Base-by-base conservation (phyloP, 306 rosid genomes). In the Neltuma alba region DNA sequence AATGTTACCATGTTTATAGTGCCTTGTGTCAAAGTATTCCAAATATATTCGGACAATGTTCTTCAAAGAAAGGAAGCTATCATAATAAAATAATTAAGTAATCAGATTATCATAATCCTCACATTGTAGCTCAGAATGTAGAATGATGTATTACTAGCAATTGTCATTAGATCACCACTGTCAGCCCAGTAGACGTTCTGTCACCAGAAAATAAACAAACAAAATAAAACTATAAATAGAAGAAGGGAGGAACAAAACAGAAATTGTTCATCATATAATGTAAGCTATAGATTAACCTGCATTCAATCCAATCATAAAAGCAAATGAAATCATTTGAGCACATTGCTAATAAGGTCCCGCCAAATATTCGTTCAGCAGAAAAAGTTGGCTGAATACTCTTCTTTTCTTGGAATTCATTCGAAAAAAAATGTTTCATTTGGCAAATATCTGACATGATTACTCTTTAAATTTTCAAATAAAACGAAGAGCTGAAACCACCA, bases 181-280 rank as follows among this genome's bases (percentile, higher is more conserved):
- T 95, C 99, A 79, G 99, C 99, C 99, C 99, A 95, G 88, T 95
- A 89, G 86, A 95, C 92, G 76, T 91, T 95, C 99, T 95, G 91
- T 62, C 71, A 80, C 9, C 47, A 25, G 72, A 60, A 27, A 69
- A 60, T 69, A 83, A 42, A 57, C n/a, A n/a, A n/a, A n/a, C 30
- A 64, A 64, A 27, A 78, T 64, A 31, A 45, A 71, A 76, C 61
- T 73, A 58, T 13, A 55, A 76, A 75, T 23, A 58, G 7, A 36
- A 62, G 72, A 13, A 8, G 10, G 27, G 27, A 54, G 30, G 61
- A 44, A 70, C n/a, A 48, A 70, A 42, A 40, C 52, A 52, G 83
- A 72, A 82, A 82, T 52, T 57, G 68, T 16, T 70, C 28, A n/a
- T n/a, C n/a, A 72, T 23, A 30, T 48, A 81, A 50, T 78, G 63